Evolutionary conservation across 2,329 filamentous ascomycete genomes (phyloP).

Genomic region (Teratosphaeria destructans): DNA sequence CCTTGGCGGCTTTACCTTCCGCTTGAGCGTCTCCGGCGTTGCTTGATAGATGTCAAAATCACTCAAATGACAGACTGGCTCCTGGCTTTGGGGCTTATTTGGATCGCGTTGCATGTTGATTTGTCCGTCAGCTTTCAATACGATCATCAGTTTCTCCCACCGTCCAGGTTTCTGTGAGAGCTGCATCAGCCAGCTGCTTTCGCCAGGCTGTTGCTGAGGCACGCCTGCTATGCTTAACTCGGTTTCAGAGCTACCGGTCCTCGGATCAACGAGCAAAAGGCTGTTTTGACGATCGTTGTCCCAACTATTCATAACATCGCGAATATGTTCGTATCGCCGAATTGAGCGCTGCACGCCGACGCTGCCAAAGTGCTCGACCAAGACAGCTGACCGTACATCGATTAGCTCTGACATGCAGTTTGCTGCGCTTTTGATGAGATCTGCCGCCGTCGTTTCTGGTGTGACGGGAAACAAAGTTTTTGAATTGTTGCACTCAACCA

Average conservation of each 20-base stretch:
- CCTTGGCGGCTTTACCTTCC: slow-evolving; percentile 72
- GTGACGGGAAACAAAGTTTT: slow-evolving; percentile 62
- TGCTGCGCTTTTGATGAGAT: slow-evolving; percentile 60
- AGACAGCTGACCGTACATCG: slow-evolving; percentile 53
- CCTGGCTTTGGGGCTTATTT: slow-evolving; percentile 52
- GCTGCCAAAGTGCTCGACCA: slow-evolving; percentile 65
- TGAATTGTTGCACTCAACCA: slow-evolving; percentile 60
- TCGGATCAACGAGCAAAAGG: slow-evolving; percentile 53
- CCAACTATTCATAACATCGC: slow-evolving; percentile 90
- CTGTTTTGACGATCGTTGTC: slow-evolving; percentile 68
- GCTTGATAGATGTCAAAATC: slow-evolving; percentile 88
- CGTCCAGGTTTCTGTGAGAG: slow-evolving; percentile 73
- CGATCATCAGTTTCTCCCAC: slow-evolving; percentile 80
- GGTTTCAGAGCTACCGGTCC: slow-evolving; percentile 40
- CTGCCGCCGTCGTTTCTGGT: slow-evolving; percentile 61
- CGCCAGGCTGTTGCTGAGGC: slow-evolving; percentile 48
- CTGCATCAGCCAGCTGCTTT: slow-evolving; percentile 60
- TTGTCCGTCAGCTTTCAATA: slow-evolving; percentile 63
- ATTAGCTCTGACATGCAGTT: slow-evolving; percentile 53
- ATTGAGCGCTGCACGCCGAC: slow-evolving; percentile 73
- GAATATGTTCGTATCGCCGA: slow-evolving; percentile 73
- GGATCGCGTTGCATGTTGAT: slow-evolving; percentile 60
- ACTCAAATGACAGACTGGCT: slow-evolving; percentile 70
- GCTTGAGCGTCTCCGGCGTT: slow-evolving; percentile 55
- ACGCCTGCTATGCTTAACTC: slow-evolving; percentile 59